Conservation (phyloP, 257 asterid species). For the Buddleja alternifolia region DNA sequence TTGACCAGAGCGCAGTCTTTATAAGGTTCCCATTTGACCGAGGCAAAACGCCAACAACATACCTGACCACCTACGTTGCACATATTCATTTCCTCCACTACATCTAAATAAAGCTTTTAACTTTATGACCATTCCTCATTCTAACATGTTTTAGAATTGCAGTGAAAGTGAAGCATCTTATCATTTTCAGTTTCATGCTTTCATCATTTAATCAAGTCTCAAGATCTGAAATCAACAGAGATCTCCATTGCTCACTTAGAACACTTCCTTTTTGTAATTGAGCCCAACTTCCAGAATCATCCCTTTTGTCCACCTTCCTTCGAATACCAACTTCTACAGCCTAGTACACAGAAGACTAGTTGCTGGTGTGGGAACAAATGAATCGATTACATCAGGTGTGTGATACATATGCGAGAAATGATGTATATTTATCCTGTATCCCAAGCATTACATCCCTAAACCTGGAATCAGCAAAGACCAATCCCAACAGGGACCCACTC, state of each 20-base stretch:
- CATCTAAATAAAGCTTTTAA: neutral
- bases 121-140: slow-evolving; percentile 5
- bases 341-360: neutral
- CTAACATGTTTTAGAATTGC: neutral
- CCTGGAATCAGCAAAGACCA: too few relatives aligned
- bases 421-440: too few relatives aligned
- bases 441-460: too few relatives aligned
- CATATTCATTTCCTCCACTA: neutral
- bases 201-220: neutral
- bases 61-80: neutral
- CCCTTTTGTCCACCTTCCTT: too few relatives aligned
- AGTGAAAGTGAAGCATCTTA: slow-evolving; percentile 15
- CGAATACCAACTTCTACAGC: too few relatives aligned
- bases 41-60: neutral
- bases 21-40: too few relatives aligned
- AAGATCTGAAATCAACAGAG: too few relatives aligned
- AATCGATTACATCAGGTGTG: neutral
- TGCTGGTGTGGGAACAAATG: neutral
- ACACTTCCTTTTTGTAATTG: too few relatives aligned
- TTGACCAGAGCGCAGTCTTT: neutral
- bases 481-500: neutral
- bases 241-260: too few relatives aligned
- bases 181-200: neutral
- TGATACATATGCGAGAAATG: neutral
- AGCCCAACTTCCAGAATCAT: too few relatives aligned